These are phyloP conservation scores for Auriscalpium microsporum DNA, from an alignment of 768 basidiomycete genomes.

Conservation along the genomic window DNA sequence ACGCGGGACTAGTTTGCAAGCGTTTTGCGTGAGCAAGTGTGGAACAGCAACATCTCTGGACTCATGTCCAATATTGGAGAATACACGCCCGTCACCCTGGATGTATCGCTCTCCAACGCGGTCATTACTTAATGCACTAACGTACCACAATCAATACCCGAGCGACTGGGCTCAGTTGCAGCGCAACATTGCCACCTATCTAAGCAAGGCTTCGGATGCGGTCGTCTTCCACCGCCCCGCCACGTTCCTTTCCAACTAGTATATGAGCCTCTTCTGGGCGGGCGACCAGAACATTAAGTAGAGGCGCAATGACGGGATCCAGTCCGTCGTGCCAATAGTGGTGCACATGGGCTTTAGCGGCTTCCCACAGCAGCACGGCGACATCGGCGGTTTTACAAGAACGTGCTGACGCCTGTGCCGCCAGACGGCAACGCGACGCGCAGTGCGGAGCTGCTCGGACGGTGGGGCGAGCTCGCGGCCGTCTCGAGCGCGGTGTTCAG, in stretches of 20 bases:
- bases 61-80: background rate
- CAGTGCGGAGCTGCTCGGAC: background rate
- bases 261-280: background rate
- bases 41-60: background rate
- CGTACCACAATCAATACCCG: background rate
- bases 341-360: background rate
- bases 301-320: background rate
- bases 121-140: background rate
- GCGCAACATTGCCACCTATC: background rate
- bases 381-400: background rate
- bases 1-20: background rate
- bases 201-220: background rate
- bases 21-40: background rate
- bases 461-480: background rate
- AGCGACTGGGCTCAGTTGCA: background rate
- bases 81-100: background rate
- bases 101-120: background rate
- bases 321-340: background rate
- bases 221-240: background rate
- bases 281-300: background rate
- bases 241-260: background rate
- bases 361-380: background rate
- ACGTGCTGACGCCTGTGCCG: background rate
- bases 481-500: background rate
- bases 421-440: background rate